phyloP scores from a whole-genome alignment of 305 asterid species.

The Fraxinus sp. region DNA sequence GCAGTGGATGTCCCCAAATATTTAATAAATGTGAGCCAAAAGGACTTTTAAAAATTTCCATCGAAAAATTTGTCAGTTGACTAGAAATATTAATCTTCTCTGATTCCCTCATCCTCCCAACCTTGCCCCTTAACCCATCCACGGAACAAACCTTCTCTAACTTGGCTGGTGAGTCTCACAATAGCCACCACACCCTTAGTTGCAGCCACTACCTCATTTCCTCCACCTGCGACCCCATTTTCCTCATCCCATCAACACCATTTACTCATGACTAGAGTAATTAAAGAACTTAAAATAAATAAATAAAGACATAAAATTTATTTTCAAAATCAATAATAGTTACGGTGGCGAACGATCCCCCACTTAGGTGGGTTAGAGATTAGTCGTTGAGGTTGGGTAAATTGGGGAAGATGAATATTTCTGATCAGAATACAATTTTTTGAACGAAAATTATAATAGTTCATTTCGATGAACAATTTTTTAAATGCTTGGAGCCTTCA shows the following conservation, averaged over 20 bases:
- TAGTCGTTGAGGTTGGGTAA: too few relatives aligned
- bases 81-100: not conserved
- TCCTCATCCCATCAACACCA: not conserved
- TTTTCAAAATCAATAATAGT: too few relatives aligned
- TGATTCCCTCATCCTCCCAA: not conserved
- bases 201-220: not conserved
- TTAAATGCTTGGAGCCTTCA: too few relatives aligned
- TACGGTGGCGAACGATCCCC: too few relatives aligned
- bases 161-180: not conserved
- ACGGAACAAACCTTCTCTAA: not conserved
- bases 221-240: not conserved
- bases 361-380: too few relatives aligned
- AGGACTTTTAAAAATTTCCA: not conserved
- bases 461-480: not conserved
- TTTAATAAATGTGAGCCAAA: not conserved
- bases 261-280: not conserved
- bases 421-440: too few relatives aligned
- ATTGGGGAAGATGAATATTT: too few relatives aligned
- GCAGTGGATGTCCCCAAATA: not conserved
- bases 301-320: not conserved
- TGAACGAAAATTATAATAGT: not conserved
- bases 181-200: not conserved
- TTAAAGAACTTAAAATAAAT: not conserved
- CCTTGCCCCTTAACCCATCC: not conserved
- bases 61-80: not conserved